Base-by-base conservation (phyloP, 345 rosid species). In the Hevea brasiliensis region DNA sequence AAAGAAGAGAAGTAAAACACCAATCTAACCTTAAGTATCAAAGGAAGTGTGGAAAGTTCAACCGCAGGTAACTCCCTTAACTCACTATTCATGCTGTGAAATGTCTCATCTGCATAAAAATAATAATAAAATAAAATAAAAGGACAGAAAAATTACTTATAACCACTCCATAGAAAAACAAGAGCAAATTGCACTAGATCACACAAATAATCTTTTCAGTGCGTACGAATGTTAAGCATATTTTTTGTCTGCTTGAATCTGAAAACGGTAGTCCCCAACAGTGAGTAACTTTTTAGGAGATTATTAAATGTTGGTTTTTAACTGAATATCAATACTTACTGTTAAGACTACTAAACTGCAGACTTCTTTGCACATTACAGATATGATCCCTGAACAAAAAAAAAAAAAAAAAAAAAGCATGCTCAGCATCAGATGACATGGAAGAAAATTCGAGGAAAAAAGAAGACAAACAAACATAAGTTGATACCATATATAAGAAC, bases 61-160 rank as follows among this genome's bases (percentile, higher is more conserved):
- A 96, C 89, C 2, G 90, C 84, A 66, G 99, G 99, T 81, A 96
- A 85, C 77, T 96, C 99, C 85, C 92, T 89, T 84, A 96, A 81
- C 71, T 90, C 97, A 67, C 92, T 93, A 76, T 84, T 88, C 77
- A 87, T 77, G 77, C 84, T 81, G 76, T 89, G 98, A 84, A 89
- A 93, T 59, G 97, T 83, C 77, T 93, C 96, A 41, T 69, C 99
- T 92, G 88, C 77, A 82, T 60, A 64, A 51, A 62, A 73, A 32
- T 60, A 51, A 80, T 71, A 61, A 76, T 26, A 18, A 10, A 67
- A 74, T 45, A 17, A 23, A 11, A 72, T 7, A 61, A 12, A 50
- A 29, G 47, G 2, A 1, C 37, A 32, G 37, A 32, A 32, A 32
- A 32, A 32, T 32, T 32, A 32, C 37, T 32, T 32, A 1, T 32